Evolutionary conservation across 1,284 basidiomycete genomes (phyloP).

Genomic region (Volvariella volvacea): DNA sequence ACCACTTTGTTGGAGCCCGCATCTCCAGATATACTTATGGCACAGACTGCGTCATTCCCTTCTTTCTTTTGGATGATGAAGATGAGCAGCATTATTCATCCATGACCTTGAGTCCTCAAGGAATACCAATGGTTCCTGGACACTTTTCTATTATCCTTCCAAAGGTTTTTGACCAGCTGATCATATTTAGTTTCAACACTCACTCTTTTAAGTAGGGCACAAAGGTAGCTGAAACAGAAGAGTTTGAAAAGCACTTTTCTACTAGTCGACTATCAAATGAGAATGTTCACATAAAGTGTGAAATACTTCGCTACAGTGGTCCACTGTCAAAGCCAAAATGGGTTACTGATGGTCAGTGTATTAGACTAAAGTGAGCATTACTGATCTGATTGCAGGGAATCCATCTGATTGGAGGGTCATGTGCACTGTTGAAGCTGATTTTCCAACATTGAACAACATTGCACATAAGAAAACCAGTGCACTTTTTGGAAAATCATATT

Average conservation of each 20-base stretch:
- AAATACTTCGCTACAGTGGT: too few species aligned
- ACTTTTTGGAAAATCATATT: too few species aligned
- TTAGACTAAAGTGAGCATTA: too few species aligned
- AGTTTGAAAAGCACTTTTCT: neutral
- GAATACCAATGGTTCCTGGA: conserved; percentile 3
- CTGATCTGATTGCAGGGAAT: too few species aligned
- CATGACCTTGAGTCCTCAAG: conserved; percentile 7
- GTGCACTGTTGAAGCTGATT: too few species aligned
- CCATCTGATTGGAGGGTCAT: too few species aligned
- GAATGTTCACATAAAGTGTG: too few species aligned
- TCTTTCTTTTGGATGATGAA: conserved; percentile 21
- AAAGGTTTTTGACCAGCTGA: conserved; percentile 2
- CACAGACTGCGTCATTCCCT: conserved; percentile 21
- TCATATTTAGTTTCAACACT: neutral
- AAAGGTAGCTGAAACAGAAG: conserved; percentile 4
- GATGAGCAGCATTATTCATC: conserved; percentile 22
- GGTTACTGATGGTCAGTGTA: too few species aligned
- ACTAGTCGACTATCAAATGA: too few species aligned
- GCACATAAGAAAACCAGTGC: too few species aligned
- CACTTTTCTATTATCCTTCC: conserved; percentile 7
- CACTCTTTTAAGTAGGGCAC: neutral
- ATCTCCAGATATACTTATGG: conserved; percentile 42
- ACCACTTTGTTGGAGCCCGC: conserved; percentile 40
- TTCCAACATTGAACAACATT: too few species aligned
- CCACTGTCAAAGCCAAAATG: too few species aligned